Evolutionary conservation across 2,329 filamentous ascomycete genomes (phyloP), one percentile per base, ranked within the genome.

Genomic region (Aspergillus niger): DNA sequence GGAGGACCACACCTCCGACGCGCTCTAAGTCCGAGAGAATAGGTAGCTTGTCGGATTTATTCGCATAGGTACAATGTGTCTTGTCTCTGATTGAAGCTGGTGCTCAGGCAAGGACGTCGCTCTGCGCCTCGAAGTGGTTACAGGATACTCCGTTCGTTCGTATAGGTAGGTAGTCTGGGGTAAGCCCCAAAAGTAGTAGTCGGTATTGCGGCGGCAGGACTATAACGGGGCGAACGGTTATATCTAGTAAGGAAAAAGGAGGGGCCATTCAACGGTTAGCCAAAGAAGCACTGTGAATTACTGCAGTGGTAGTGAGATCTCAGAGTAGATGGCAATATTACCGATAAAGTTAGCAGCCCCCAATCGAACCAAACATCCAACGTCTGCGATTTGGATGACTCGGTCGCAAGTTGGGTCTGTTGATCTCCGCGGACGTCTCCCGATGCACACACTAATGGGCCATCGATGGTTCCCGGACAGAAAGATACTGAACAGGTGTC

Each of bases 401-500:
- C 44, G 44, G 44, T 30, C 44, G 44, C 44, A 49, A 15, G 32
- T 36, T 49, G 2, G 44, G 22, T 48, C 44, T 48, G 44, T 24
- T 48, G 44, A 48, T 48, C 44, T 36, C 22, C 15, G 24, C 44
- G 24, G 22, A 30, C 44, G 44, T 49, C 24, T 15, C 15, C 24
- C 44, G 44, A 30, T 17, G 44, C 13, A 49, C 13, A 49, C 44
- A 20, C 39, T 22, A 48, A 20, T 41, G 28, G 22, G 8, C n/a
- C 22, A 43, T 43, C 28, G 28, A n/a, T 5, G 43, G 52, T 24
- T n/a, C 8, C n/a, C 15, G 24, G 15, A 26, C 30, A 38, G 38
- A 22, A n/a, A 26, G 11, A 30, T 48, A 48, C 11, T 49, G 52
- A 55, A 55, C 38, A 55, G 17, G 39, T 55, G 52, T 44, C 52